Percentiles rank a stretch among this genome's conserved stretches.
phyloP scores from a whole-genome alignment of 768 basidiomycete species.

The Rubroboletus satanas region DNA sequence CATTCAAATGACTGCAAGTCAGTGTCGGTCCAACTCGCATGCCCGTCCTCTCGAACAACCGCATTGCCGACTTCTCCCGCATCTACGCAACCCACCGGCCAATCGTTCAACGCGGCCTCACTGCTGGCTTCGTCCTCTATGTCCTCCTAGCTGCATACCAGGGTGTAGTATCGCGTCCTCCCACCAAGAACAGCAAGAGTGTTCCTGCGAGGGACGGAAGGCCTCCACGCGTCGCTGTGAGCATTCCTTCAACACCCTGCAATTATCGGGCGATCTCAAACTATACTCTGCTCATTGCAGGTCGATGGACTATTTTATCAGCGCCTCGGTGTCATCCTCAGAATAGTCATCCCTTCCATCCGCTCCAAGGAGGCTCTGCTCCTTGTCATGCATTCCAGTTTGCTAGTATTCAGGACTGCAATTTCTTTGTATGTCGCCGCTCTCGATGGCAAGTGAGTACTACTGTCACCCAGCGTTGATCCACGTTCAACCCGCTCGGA shows the following conservation, averaged over 20 bases:
- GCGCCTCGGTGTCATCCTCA: constrained; percentile 69
- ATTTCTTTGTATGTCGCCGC: constrained; percentile 93
- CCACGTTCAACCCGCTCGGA: constrained; percentile 1
- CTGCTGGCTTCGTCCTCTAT: constrained; percentile 65
- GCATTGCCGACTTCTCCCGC: constrained; percentile 42
- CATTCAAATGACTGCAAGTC: not conserved
- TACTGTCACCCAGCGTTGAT: not conserved
- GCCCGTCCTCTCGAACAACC: constrained; percentile 34
- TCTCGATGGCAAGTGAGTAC: constrained; percentile 80
- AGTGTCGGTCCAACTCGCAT: constrained; percentile 16
- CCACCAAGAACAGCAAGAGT: constrained; percentile 15
- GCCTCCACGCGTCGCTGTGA: constrained; percentile 64
- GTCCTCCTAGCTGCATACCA: constrained; percentile 62
- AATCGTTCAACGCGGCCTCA: constrained; percentile 66
- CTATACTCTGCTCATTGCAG: constrained; percentile 32
- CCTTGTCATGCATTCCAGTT: constrained; percentile 81
- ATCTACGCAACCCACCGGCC: constrained; percentile 67
- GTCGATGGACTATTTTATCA: constrained; percentile 92
- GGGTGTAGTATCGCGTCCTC: constrained; percentile 47
- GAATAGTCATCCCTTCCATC: constrained; percentile 84
- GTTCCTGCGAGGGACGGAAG: constrained; percentile 35
- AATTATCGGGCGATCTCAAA: not conserved
- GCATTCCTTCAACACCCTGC: constrained; percentile 19
- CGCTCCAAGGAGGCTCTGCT: constrained; percentile 86
- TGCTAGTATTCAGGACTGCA: constrained; percentile 85